Percentiles rank a stretch among this genome's conserved stretches.
phyloP scores from a whole-genome alignment of 2,329 filamentous ascomycete species.

The Mycogone perniciosa region DNA sequence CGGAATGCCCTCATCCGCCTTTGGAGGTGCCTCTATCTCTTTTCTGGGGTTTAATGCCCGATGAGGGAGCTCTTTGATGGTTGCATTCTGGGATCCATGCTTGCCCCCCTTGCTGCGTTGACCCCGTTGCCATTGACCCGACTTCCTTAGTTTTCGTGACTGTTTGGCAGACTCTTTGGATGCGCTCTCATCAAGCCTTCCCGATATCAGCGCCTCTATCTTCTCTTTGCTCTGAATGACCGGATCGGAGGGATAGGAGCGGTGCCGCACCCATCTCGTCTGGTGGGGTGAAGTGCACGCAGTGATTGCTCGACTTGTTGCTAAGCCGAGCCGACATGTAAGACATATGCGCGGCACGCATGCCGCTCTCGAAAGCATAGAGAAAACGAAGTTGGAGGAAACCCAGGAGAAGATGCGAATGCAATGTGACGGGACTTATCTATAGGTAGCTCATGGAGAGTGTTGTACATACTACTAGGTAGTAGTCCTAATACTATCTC shows the following conservation, averaged over 20 bases:
- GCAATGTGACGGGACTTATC: not conserved
- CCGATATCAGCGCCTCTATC: conserved; percentile 22
- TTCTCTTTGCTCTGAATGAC: conserved; percentile 17
- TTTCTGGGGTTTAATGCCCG: conserved; percentile 10
- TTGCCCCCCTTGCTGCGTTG: not conserved
- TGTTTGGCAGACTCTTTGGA: not conserved
- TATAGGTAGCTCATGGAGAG: too few species aligned
- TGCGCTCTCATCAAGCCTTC: conserved; percentile 2
- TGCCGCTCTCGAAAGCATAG: conserved; percentile 32
- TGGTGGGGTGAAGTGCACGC: not conserved
- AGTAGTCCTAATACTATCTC: not conserved
- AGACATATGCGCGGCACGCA: conserved; percentile 29
- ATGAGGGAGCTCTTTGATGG: conserved; percentile 8
- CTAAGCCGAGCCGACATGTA: conserved; percentile 27
- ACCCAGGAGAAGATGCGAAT: conserved; percentile 4
- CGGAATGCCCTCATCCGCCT: not conserved
- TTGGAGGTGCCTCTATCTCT: not conserved
- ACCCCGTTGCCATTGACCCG: not conserved
- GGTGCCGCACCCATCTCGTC: conserved; percentile 7
- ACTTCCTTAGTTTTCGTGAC: not conserved
- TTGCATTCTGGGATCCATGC: not conserved
- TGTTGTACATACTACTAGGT: too few species aligned
- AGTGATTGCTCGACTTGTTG: not conserved
- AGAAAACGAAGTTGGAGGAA: conserved; percentile 8
- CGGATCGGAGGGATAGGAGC: conserved; percentile 21